These are phyloP conservation scores for Talaromyces borbonicus DNA, from an alignment of 495 filamentous ascomycete species.

Conservation along the genomic window DNA sequence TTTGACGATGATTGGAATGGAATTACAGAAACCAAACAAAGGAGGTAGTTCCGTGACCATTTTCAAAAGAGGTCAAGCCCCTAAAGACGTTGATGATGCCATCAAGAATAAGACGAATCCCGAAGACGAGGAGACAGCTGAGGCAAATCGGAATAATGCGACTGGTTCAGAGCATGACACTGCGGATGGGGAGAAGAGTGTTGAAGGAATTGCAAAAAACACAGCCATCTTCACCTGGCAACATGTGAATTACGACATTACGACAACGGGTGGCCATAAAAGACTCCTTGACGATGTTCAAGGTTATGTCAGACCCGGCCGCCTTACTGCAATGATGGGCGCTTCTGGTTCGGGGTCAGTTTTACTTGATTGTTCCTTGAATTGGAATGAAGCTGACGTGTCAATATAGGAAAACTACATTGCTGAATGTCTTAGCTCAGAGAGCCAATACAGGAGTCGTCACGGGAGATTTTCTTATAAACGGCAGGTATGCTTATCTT, in stretches of 20 bases:
- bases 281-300: conserved; percentile 52
- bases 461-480: conserved; percentile 42
- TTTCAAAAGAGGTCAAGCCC: conserved; percentile 53
- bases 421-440: conserved; percentile 46
- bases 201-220: conserved; percentile 43
- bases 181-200: conserved; percentile 15
- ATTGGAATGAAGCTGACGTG: not conserved
- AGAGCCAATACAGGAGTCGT: conserved; percentile 44
- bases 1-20: conserved; percentile 54
- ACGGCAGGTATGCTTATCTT: conserved; percentile 31
- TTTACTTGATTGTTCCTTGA: not conserved
- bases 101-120: conserved; percentile 21
- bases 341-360: conserved; percentile 52
- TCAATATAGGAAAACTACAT: conserved; percentile 39
- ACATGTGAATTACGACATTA: conserved; percentile 66
- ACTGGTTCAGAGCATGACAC: conserved; percentile 17
- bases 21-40: conserved; percentile 59
- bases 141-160: conserved; percentile 15
- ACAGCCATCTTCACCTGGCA: conserved; percentile 69
- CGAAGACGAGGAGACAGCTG: conserved; percentile 40
- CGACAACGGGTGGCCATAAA: conserved; percentile 47
- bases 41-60: conserved; percentile 62
- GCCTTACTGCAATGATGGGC: conserved; percentile 61
- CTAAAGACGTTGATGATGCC: conserved; percentile 40
- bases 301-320: conserved; percentile 63